Evolutionary conservation across 164 flowering plant species (phyloP).

Genomic region (Magnolia sinica): DNA sequence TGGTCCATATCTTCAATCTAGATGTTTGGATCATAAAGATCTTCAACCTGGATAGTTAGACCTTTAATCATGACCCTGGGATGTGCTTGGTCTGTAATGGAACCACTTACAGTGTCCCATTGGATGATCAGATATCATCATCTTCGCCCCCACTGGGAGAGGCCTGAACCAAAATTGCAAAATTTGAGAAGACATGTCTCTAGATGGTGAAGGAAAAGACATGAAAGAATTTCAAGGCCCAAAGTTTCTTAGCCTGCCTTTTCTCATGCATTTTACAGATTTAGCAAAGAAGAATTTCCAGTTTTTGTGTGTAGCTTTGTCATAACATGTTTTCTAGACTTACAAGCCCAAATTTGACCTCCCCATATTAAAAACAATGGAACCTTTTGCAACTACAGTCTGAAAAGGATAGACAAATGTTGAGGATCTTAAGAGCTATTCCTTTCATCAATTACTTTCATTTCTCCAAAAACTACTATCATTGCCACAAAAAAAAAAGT

Average conservation of each 20-base stretch:
- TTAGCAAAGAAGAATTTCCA: too few relatives aligned
- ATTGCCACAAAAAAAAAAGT: background rate
- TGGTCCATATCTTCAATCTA: too few relatives aligned
- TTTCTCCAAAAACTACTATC: background rate
- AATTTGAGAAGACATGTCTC: background rate
- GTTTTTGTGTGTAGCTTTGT: background rate
- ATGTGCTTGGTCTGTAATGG: too few relatives aligned
- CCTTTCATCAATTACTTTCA: too few relatives aligned
- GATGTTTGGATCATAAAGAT: too few relatives aligned
- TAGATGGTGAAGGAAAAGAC: background rate
- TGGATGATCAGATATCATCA: background rate
- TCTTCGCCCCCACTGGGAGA: background rate
- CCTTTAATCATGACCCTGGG: too few relatives aligned
- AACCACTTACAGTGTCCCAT: too few relatives aligned
- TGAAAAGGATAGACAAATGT: background rate
- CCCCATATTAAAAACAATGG: background rate
- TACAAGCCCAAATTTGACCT: background rate
- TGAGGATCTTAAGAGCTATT: background rate
- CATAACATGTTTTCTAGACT: background rate
- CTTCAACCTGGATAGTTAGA: too few relatives aligned
- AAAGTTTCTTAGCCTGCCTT: background rate
- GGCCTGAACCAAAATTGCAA: background rate
- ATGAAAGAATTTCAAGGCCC: background rate
- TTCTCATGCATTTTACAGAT: background rate
- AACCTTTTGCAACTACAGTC: background rate